Evolutionary conservation across 805 yeast species (phyloP), one percentile per base, ranked within the genome.

Genomic region (Cyberlindnera xishuangbannaensis): DNA sequence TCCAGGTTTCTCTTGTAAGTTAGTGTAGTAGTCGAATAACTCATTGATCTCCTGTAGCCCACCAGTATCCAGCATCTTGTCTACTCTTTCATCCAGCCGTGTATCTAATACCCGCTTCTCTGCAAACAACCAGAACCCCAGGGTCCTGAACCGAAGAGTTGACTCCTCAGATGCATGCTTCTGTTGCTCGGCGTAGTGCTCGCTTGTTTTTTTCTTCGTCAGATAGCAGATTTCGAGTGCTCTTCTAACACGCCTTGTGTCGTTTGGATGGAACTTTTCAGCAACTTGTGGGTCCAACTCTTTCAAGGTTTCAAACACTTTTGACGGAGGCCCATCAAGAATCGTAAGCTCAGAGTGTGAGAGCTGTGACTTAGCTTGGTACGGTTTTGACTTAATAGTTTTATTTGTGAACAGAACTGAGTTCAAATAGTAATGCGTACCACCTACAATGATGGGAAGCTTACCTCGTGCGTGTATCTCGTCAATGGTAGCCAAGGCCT

Each of bases 381-480:
- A n/a, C n/a, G n/a, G n/a, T 18, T 45, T 32, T n/a, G 62, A 55
- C 4, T 67, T 69, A 6, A 82, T 68, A 0, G 83, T 78, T 37
- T 75, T 76, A 48, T 86, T 84, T 25, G 71, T 66, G 53, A 88
- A 84, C 7, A 85, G 53, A 7, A 90, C 54, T 7, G 83, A 76
- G 56, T 84, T 96, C 23, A 86, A 62, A 53, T 92, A 92, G 56
- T 92, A 92, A 52, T 88, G 97, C 0, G 98, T 92, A 0, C 98
- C 98, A 5, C 98, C 98, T 2, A 92, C 92, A 0, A 92, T 55
- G 3, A 92, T 83, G 0, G 98, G 97, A 2, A 82, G 46, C 48
- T 86, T 87, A 0, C 83, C 83, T 15, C 82, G 53, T 0, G 53
- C 35, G 39, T 78, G 80, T 9, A 90, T 78, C 20, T 77, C 83